These are phyloP conservation scores for Ettlia oleoabundans DNA, from an alignment of 139 green algal genomes.

Conservation along the genomic window DNA sequence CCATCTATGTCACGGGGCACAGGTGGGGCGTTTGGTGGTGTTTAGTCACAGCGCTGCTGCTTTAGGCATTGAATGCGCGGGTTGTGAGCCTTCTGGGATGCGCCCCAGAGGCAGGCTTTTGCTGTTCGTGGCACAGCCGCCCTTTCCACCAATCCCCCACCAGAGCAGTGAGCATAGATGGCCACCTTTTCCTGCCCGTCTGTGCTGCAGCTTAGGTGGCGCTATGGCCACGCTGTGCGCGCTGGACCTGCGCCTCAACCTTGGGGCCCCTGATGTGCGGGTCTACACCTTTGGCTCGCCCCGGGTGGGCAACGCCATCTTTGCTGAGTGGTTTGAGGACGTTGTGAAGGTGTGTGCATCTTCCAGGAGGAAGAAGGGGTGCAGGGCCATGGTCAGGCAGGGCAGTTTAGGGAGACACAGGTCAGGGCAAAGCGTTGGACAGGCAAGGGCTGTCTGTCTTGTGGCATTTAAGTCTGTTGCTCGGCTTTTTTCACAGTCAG, in stretches of 20 bases:
- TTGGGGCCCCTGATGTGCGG: slow-evolving; percentile 43
- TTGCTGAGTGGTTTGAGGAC: slow-evolving; percentile 62
- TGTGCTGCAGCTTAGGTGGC: slow-evolving; percentile 53
- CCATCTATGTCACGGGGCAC: slow-evolving; percentile 60
- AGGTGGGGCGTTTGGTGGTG: slow-evolving; percentile 16
- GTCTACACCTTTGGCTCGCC: slow-evolving; percentile 86
- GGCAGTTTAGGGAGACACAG: no score
- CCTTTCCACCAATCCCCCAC: not conserved
- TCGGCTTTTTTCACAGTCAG: no score
- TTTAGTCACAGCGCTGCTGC: not conserved
- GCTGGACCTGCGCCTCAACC: slow-evolving; percentile 53
- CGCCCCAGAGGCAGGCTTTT: no score
- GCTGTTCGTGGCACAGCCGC: no score
- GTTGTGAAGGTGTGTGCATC: slow-evolving; percentile 36
- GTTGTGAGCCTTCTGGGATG: no score
- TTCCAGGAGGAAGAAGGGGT: no score
- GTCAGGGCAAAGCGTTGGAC: no score
- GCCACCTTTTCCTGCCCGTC: not conserved
- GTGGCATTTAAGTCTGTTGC: no score
- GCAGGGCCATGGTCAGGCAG: no score
- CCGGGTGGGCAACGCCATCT: slow-evolving; percentile 84
- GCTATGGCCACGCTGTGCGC: slow-evolving; percentile 69
- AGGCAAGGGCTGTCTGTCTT: no score
- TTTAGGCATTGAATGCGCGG: no score
- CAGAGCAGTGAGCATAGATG: not conserved